Conservation (phyloP, 345 rosid genomes). For the Lumnitzera littorea region DNA sequence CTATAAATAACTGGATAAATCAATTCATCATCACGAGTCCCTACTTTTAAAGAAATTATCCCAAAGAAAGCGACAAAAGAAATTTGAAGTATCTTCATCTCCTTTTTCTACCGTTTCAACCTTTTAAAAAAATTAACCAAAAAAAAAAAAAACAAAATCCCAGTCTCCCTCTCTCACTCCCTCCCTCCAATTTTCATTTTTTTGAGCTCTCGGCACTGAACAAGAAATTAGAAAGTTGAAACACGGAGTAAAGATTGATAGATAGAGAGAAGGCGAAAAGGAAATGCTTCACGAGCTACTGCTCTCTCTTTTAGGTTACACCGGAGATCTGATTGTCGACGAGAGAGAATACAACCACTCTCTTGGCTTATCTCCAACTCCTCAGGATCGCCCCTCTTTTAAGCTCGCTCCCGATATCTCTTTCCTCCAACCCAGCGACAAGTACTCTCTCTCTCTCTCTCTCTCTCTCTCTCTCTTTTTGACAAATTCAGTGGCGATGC, state of each 20-base stretch:
- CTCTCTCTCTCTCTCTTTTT: no score
- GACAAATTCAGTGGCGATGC: no score
- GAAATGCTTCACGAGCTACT: conserved; percentile 90
- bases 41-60: no score
- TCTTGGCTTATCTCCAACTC: conserved; percentile 41
- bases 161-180: no score
- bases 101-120: no score
- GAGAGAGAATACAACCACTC: conserved; percentile 66
- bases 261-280: not conserved
- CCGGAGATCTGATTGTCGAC: conserved; percentile 90
- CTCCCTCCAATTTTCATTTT: not conserved
- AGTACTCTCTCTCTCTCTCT: conserved; percentile 25
- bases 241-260: not conserved
- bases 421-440: conserved; percentile 77
- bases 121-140: no score
- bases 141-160: no score
- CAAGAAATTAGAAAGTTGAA: not conserved
- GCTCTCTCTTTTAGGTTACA: conserved; percentile 75
- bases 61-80: no score
- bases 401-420: conserved; percentile 90
- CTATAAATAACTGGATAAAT: no score
- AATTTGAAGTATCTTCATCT: no score
- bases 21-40: no score
- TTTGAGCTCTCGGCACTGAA: not conserved
- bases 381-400: conserved; percentile 61